phyloP scores from a whole-genome alignment of 192 early-diverging fungal species.

The Entomortierella lignicola region DNA sequence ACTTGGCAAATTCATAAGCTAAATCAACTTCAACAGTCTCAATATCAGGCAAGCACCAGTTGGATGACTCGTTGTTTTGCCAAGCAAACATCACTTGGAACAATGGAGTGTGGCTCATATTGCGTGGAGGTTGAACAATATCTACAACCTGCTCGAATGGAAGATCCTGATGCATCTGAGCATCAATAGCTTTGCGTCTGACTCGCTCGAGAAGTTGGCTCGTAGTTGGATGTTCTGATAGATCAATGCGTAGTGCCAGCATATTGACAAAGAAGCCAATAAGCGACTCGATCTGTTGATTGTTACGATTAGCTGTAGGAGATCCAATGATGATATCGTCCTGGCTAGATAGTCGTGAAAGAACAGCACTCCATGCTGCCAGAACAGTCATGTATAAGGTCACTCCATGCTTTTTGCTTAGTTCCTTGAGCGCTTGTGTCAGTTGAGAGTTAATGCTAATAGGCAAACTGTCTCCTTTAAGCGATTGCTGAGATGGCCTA shows the following conservation, averaged over 20 bases:
- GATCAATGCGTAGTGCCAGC: background rate
- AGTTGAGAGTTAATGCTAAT: background rate
- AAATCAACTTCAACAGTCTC: background rate
- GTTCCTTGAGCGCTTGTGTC: background rate
- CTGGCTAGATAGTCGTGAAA: slow-evolving; percentile 23
- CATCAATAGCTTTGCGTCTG: background rate
- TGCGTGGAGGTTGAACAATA: background rate
- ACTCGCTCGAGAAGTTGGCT: slow-evolving; percentile 1
- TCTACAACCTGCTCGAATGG: slow-evolving; percentile 15
- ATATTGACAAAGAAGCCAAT: slow-evolving; percentile 1
- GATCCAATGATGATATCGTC: slow-evolving; percentile 2
- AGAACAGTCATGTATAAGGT: background rate
- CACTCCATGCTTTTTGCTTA: background rate
- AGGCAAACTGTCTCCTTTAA: background rate
- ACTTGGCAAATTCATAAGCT: slow-evolving; percentile 1
- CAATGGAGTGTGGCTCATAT: slow-evolving; percentile 1
- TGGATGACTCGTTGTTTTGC: slow-evolving; percentile 3
- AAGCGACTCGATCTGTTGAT: slow-evolving; percentile 1
- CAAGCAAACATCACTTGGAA: slow-evolving; percentile 10
- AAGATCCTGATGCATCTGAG: slow-evolving; percentile 1
- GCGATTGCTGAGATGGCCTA: no score
- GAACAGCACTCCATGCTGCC: background rate
- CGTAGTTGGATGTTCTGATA: background rate
- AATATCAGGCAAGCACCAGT: background rate
- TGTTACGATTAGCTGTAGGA: background rate